Evolutionary conservation across 257 asterid species (phyloP), one percentile per base, ranked within the genome.

Genomic region (Jasminum sambac): DNA sequence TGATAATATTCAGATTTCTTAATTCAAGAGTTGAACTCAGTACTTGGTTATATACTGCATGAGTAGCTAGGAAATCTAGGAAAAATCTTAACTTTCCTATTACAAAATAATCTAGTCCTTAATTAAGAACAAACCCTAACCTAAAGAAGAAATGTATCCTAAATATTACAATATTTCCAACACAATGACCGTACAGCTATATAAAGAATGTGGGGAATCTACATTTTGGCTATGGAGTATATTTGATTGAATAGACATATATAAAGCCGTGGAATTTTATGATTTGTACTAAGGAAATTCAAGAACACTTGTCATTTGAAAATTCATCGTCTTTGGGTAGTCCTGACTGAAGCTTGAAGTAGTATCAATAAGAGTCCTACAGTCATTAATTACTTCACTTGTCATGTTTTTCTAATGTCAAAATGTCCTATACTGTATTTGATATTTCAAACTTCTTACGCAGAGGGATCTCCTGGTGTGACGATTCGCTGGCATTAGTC

Each of bases 401-500:
- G 19, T 40, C 2, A 17, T 8, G 55, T 40, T 63, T 34, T 63
- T 9, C 26, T 39, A 55, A 21, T 21, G 5, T 23, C 21, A 21
- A 9, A 2, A 8, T 23, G 7, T 8, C 34, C 8, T 2, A 9
- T 21, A 55, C 5, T 23, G 62, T 5, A 13, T 8, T 23, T 66
- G 26, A 61, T 66, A 42, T 14, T 17, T 50, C 64, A 75, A 64
- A 69, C 61, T 46, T 67, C 69, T 71, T 30, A 30, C 67, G 60
- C 83, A 95, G 99, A 76, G 98, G 98, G 77, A 85, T 95, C 68
- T 89, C 96, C 25, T 91, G 98, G 98, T 85, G 96, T 70, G 98
- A 95, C 76, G 96, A 90, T 75, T 88, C 97, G 5, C 91, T 91
- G 69, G 92, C 98, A 58, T 84, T 95, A 79, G 92, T 95, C 66